Percentiles rank a stretch among this genome's conserved stretches.
phyloP scores from a whole-genome alignment of 768 basidiomycete genomes.

The Termitomyces heimii region DNA sequence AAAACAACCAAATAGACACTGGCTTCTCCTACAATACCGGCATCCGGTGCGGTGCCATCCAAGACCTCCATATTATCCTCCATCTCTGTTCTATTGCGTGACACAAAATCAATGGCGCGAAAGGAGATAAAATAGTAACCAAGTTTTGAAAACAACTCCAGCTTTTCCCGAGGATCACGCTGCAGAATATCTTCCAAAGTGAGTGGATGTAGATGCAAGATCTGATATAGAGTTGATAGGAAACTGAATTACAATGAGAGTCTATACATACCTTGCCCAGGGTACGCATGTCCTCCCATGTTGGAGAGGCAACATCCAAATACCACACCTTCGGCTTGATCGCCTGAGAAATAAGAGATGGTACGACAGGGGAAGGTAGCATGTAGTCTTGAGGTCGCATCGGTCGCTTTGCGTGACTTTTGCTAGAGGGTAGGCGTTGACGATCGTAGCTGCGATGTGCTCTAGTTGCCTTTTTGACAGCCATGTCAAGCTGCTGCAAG shows the following conservation, averaged over 20 bases:
- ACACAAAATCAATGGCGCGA: slow-evolving; percentile 65
- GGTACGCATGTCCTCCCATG: slow-evolving; percentile 81
- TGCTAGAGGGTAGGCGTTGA: slow-evolving; percentile 10
- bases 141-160: slow-evolving; percentile 80
- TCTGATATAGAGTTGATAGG: slow-evolving; percentile 29
- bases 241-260: neutral
- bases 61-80: slow-evolving; percentile 15
- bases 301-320: slow-evolving; percentile 83
- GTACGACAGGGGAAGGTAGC: neutral
- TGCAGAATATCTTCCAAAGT: slow-evolving; percentile 92
- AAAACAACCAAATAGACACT: slow-evolving; percentile 91
- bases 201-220: slow-evolving; percentile 84
- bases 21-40: slow-evolving; percentile 59
- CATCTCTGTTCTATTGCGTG: slow-evolving; percentile 30
- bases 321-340: slow-evolving; percentile 69
- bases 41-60: slow-evolving; percentile 21
- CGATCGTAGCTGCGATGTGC: slow-evolving; percentile 22
- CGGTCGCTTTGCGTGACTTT: slow-evolving; percentile 19
- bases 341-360: neutral
- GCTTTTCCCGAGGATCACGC: slow-evolving; percentile 87
- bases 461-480: slow-evolving; percentile 35
- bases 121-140: slow-evolving; percentile 93
- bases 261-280: slow-evolving; percentile 63
- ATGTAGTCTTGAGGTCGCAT: slow-evolving; percentile 7
- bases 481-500: slow-evolving; percentile 42